phyloP scores from a whole-genome alignment of 2,329 filamentous ascomycete species.

The Neofusicoccum cordaticola region DNA sequence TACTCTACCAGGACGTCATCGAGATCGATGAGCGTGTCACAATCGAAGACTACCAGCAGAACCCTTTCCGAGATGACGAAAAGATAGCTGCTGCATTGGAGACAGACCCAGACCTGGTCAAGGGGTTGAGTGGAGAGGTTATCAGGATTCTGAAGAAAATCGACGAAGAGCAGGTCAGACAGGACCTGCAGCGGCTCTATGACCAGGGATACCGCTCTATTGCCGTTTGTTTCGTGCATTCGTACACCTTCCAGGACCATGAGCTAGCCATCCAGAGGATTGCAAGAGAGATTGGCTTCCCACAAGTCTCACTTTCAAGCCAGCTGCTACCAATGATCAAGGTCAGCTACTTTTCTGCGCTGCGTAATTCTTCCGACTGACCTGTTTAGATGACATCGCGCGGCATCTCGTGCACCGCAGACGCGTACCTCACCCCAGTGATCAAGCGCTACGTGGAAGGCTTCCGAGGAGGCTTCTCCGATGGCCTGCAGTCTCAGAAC shows the following conservation, averaged over 20 bases:
- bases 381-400: neutral
- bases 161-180: slow-evolving; percentile 18
- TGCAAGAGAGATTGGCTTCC: slow-evolving; percentile 30
- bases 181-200: slow-evolving; percentile 27
- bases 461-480: slow-evolving; percentile 26
- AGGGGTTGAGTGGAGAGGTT: slow-evolving; percentile 28
- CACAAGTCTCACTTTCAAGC: slow-evolving; percentile 28
- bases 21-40: slow-evolving; percentile 28
- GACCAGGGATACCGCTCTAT: slow-evolving; percentile 35
- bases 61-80: slow-evolving; percentile 24
- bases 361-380: neutral
- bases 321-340: slow-evolving; percentile 27
- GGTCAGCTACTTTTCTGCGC: slow-evolving; percentile 6
- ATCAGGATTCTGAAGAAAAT: slow-evolving; percentile 27
- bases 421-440: slow-evolving; percentile 24
- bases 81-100: slow-evolving; percentile 7
- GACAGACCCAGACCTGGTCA: slow-evolving; percentile 19
- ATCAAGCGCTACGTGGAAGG: slow-evolving; percentile 25
- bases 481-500: slow-evolving; percentile 28
- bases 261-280: slow-evolving; percentile 28
- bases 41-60: slow-evolving; percentile 33
- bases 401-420: slow-evolving; percentile 17
- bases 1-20: slow-evolving; percentile 23
- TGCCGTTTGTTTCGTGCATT: slow-evolving; percentile 34
- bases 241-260: slow-evolving; percentile 34